A percentile compares a stretch with the other conserved stretches of the same genome.
Conservation (phyloP, 164 flowering plant genomes). For the Annona squamosa region DNA sequence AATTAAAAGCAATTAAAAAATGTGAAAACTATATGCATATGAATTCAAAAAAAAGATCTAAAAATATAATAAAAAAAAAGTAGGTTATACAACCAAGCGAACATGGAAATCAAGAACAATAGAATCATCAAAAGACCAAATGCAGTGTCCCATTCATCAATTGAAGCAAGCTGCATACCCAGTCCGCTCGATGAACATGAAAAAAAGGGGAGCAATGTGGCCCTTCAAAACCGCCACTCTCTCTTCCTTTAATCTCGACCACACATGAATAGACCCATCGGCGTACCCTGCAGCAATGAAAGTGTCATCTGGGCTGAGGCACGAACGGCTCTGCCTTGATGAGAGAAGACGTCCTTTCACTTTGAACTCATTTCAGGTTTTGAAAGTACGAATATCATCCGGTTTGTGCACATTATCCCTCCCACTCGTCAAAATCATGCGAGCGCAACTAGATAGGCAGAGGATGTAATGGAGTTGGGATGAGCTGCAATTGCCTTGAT, state of each 20-base stretch:
- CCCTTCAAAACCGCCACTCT: constrained; percentile 66
- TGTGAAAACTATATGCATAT: too few species aligned
- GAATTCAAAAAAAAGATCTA: too few species aligned
- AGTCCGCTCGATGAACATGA: constrained; percentile 87
- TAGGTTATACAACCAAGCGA: too few species aligned
- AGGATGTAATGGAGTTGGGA: constrained; percentile 73
- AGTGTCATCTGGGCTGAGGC: constrained; percentile 82
- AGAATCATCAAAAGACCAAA: constrained; percentile 32
- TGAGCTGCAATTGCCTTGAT: constrained; percentile 88
- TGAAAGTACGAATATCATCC: constrained; percentile 71
- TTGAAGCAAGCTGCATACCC: constrained; percentile 80
- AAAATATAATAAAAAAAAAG: too few species aligned
- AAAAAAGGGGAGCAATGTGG: constrained; percentile 58
- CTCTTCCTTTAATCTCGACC: constrained; percentile 65
- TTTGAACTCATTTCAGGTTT: constrained; percentile 72
- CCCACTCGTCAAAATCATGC: constrained; percentile 64
- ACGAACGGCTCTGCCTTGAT: constrained; percentile 92
- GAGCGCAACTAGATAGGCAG: constrained; percentile 65
- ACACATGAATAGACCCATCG: constrained; percentile 70
- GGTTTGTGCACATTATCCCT: constrained; percentile 87
- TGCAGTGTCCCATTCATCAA: constrained; percentile 69
- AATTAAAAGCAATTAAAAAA: too few species aligned
- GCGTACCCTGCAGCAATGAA: constrained; percentile 86
- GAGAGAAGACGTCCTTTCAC: constrained; percentile 67
- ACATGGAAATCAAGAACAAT: background rate